Conservation (phyloP, 768 basidiomycete genomes). For the Scleroderma citrinum region DNA sequence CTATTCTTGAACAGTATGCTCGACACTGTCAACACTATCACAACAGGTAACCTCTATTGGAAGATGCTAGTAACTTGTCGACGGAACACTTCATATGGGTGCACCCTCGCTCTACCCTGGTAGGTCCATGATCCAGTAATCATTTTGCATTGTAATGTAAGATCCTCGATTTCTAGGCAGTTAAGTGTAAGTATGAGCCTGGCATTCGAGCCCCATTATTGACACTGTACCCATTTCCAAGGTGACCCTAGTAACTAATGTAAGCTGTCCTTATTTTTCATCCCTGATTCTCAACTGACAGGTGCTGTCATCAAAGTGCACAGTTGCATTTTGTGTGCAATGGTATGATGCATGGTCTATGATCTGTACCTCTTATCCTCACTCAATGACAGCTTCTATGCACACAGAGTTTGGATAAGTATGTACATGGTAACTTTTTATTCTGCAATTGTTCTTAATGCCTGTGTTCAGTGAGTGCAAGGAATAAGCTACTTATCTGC, state of each 20-base stretch:
- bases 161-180: neutral
- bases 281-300: neutral
- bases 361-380: neutral
- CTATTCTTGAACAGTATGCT: neutral
- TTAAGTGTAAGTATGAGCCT: constrained; percentile 1
- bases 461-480: constrained; percentile 12
- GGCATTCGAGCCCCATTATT: neutral
- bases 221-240: neutral
- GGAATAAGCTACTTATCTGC: constrained; percentile 10
- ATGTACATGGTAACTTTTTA: neutral
- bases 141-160: neutral
- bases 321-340: constrained; percentile 17
- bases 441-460: neutral
- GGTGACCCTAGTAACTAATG: neutral
- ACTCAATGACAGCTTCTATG: constrained; percentile 15
- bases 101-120: constrained; percentile 3
- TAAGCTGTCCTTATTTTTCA: constrained; percentile 1
- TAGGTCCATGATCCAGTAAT: constrained; percentile 2
- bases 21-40: neutral
- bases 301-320: constrained; percentile 6
- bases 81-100: neutral
- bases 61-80: constrained; percentile 9
- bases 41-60: neutral
- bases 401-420: constrained; percentile 25
- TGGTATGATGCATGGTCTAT: constrained; percentile 2